Base-by-base conservation (phyloP, 805 yeast genomes). In the Candida michaelii region DNA sequence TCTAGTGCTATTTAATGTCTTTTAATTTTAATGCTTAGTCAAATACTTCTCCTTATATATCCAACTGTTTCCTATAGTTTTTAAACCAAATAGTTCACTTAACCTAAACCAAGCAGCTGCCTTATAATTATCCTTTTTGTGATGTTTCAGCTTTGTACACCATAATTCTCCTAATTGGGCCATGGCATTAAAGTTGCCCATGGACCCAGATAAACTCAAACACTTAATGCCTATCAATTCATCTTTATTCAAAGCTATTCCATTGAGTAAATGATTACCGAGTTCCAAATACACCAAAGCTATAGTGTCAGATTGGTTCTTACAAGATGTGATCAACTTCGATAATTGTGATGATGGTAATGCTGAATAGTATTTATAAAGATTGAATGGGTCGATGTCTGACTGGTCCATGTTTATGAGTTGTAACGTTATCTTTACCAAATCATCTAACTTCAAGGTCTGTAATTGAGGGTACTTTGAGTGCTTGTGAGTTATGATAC, bases 91-190 rank as follows among this genome's bases (percentile, higher is more conserved):
- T 21, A 71, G 63, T 40, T 81, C 89, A 12, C 87, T 84, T 24
- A 79, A 62, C 31, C 90, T 69, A 44, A 79, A 75, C 82, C 89
- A 83, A 10, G 81, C 78, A 2, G 90, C 85, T 2, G 91, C 87
- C 52, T 76, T 66, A 35, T 63, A 59, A 37, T 73, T 58, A 55
- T 86, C 85, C 52, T 78, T 81, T 60, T 79, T 79, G 41, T 79
- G 71, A 9, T 60, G 58, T 48, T 69, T 70, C 2, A 83, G 74
- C 49, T 78, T 80, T 23, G 71, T 66, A 39, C 79, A 67, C 83
- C 87, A 85, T n/a, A 85, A 61, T 41, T 69, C 74, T 1, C 91
- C 95, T 30, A 87, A 77, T 45, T 80, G 79, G 18, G 79, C 66
- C 81, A 84, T 78, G 0, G 89, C 82, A 45, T 82, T 85, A 1